Evolutionary conservation across 2,329 filamentous ascomycete species (phyloP).

Genomic region (Trichoderma sp.): DNA sequence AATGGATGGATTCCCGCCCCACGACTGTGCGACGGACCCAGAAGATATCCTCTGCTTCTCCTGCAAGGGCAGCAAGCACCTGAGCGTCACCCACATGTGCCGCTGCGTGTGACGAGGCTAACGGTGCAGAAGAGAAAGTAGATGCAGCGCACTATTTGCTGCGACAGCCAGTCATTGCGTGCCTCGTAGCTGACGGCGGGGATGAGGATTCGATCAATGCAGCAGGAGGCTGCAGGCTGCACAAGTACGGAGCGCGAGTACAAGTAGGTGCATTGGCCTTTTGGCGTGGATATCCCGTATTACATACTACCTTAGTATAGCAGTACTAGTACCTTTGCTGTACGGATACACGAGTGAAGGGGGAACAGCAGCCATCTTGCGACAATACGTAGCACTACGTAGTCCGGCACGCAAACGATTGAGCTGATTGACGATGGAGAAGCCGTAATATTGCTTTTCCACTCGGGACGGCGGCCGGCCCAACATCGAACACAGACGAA

Average conservation of each 20-base stretch:
- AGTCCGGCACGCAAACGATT: not conserved
- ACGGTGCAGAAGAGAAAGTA: not conserved
- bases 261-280: not conserved
- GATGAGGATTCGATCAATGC: conserved; percentile 4
- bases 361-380: not conserved
- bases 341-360: not conserved
- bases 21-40: conserved; percentile 7
- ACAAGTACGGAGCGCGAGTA: not conserved
- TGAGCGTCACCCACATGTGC: conserved; percentile 12
- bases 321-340: not conserved
- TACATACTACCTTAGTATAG: no score
- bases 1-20: not conserved
- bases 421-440: not conserved
- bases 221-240: not conserved
- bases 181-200: conserved; percentile 16
- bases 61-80: conserved; percentile 15
- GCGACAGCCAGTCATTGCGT: conserved; percentile 9
- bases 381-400: no score
- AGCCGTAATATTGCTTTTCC: not conserved
- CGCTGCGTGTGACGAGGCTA: conserved; percentile 10
- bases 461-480: not conserved
- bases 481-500: not conserved
- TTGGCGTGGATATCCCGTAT: not conserved
- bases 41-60: not conserved
- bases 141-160: not conserved